Conservation (phyloP, 768 basidiomycete species). For the Hericium alpestre region DNA sequence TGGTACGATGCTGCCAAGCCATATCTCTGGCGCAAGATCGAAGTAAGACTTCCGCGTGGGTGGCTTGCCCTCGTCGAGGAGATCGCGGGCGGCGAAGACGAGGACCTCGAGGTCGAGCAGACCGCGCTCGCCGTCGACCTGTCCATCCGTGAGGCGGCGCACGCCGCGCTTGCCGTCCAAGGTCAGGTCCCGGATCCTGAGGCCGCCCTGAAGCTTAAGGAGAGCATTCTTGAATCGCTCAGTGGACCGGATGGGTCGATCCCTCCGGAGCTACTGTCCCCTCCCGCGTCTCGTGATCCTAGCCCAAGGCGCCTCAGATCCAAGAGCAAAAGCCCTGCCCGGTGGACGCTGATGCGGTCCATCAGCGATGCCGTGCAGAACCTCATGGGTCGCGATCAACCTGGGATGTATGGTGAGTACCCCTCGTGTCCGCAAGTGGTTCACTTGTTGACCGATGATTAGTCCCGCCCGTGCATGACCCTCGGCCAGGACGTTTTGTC, state of each 20-base stretch:
- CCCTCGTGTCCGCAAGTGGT: slow-evolving; percentile 1
- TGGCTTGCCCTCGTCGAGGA: slow-evolving; percentile 79
- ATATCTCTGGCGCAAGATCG: slow-evolving; percentile 78
- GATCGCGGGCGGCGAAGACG: slow-evolving; percentile 63
- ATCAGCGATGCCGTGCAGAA: slow-evolving; percentile 73
- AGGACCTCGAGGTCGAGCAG: slow-evolving; percentile 35
- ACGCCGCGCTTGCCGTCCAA: slow-evolving; percentile 33
- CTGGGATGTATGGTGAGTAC: slow-evolving; percentile 64
- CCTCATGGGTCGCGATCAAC: slow-evolving; percentile 49
- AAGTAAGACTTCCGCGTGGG: slow-evolving; percentile 72
- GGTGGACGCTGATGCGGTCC: slow-evolving; percentile 73
- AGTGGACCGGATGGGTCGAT: slow-evolving; percentile 59
- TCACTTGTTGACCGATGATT: not conserved
- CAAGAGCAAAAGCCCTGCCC: slow-evolving; percentile 72
- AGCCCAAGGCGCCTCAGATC: slow-evolving; percentile 66
- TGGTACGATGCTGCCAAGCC: slow-evolving; percentile 82
- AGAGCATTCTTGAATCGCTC: slow-evolving; percentile 30
- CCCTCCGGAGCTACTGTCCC: slow-evolving; percentile 65
- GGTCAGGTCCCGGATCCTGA: slow-evolving; percentile 3
- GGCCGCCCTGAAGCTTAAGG: slow-evolving; percentile 36
- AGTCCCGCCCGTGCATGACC: slow-evolving; percentile 65
- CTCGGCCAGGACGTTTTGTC: slow-evolving; percentile 70
- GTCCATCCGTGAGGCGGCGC: slow-evolving; percentile 58
- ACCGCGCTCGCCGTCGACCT: slow-evolving; percentile 54
- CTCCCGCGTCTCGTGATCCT: slow-evolving; percentile 72